Conservation (phyloP, 2,329 filamentous ascomycete genomes). For the Aspergillus tubingensis region DNA sequence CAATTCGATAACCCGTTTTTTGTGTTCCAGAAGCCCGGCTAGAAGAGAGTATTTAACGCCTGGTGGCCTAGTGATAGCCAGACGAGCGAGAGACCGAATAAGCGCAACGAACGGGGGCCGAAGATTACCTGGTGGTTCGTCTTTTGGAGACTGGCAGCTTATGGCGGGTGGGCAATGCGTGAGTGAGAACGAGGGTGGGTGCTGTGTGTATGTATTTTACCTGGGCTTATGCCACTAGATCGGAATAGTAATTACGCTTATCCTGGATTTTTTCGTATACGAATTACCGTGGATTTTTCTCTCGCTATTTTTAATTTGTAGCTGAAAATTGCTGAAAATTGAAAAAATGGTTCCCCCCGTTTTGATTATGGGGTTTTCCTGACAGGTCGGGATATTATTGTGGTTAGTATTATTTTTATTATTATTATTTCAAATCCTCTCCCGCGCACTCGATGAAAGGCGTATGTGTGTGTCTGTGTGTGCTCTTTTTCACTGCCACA, state of each 20-base stretch:
- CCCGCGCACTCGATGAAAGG: background rate
- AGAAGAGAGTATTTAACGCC: conserved; percentile 10
- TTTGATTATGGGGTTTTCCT: background rate
- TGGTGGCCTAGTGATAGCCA: background rate
- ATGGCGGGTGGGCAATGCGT: background rate
- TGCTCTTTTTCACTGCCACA: background rate
- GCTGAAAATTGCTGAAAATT: background rate
- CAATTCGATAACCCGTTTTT: background rate
- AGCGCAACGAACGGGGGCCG: conserved; percentile 11
- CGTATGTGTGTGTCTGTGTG: too few relatives aligned
- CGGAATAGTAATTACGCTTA: background rate
- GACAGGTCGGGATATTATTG: background rate
- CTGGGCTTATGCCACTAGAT: background rate
- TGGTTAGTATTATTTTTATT: background rate
- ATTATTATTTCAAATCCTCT: conserved; percentile 6
- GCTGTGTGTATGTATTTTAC: background rate
- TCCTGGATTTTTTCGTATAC: background rate
- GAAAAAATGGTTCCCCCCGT: background rate
- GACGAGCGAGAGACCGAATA: background rate
- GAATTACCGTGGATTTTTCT: background rate
- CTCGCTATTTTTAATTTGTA: conserved; percentile 3
- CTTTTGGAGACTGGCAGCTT: conserved; percentile 4
- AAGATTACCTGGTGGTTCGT: conserved; percentile 6
- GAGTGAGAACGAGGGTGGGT: background rate
- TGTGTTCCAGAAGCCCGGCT: conserved; percentile 4